Base-by-base conservation (phyloP, 2,329 filamentous ascomycete genomes). In the Shiraia bambusicola region DNA sequence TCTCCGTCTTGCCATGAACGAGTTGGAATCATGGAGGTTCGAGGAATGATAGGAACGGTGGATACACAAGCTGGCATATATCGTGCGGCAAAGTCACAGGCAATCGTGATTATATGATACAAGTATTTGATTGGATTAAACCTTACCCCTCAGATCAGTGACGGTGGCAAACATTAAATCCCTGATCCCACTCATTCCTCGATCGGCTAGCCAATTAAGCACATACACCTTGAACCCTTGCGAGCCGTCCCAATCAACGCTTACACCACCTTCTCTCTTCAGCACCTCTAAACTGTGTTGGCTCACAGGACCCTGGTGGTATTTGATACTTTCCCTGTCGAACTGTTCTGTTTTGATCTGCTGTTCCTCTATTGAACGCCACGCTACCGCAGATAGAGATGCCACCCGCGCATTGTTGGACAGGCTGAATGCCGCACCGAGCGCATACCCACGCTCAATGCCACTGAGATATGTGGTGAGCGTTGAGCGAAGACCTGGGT, bases 141-240 rank as follows among this genome's bases (percentile, higher is more conserved):
- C 29, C 3, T 40, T 37, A 1, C 42, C 34, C 69, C 82, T 83
- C 54, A 92, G 69, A 36, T 84, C 81, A 63, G 85, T 88, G 80
- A 93, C 89, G 1, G 87, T 91, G 56, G 83, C 88, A 65, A 86
- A 86, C 77, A 94, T 84, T 57, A 94, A 69, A 49, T 84, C 77
- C 12, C 79, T 78, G 22, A 92, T 75, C 0, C 89, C 89, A 9
- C 66, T 70, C 32, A 86, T 75, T 0, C 85, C 86, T 38, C 77
- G 77, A 5, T 70, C 72, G 44, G 85, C 83, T 47, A 94, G 67
- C 68, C 83, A 81, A 35, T 76, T 75, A 42, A 95, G 69, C 48
- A 92, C 83, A n/a, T 81, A 78, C 5, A 88, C 72, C 43, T 86
- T 77, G 65, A 90, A 95, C 40, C 87, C 82, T 54, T 83, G 78